phyloP scores from a whole-genome alignment of 2,329 filamentous ascomycete species.

The Teratosphaeriaceae sp. region DNA sequence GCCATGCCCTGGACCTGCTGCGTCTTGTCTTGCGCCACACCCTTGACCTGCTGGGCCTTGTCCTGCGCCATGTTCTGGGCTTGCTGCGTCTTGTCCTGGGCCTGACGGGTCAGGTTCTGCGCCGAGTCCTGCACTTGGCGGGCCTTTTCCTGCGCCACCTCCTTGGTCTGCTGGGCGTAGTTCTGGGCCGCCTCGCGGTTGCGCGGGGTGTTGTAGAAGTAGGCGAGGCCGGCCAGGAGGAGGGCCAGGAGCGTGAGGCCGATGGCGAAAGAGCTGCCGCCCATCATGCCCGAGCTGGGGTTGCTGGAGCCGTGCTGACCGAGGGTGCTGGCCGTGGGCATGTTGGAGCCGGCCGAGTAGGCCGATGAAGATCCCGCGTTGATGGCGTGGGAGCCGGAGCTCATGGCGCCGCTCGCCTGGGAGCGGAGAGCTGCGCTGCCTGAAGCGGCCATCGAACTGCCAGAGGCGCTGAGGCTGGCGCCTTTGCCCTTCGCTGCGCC shows the following conservation, averaged over 20 bases:
- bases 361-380: neutral
- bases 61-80: neutral
- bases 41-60: neutral
- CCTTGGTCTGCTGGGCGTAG: neutral
- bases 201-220: neutral
- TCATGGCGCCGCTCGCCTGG: neutral
- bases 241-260: neutral
- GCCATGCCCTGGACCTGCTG: neutral
- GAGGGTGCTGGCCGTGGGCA: neutral
- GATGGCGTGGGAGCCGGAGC: neutral
- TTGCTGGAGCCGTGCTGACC: neutral
- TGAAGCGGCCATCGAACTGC: neutral
- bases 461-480: neutral
- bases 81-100: neutral
- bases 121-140: neutral
- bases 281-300: neutral
- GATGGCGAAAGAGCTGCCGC: neutral
- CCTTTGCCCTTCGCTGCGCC: neutral
- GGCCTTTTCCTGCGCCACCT: neutral
- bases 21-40: neutral
- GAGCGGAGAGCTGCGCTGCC: neutral
- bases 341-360: neutral
- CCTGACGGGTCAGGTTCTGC: neutral
- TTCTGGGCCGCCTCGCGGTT: constrained; percentile 1
- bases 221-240: neutral